Percentiles rank a stretch among this genome's conserved stretches.
phyloP scores from a whole-genome alignment of 306 rosid species.

The Corylus americana region DNA sequence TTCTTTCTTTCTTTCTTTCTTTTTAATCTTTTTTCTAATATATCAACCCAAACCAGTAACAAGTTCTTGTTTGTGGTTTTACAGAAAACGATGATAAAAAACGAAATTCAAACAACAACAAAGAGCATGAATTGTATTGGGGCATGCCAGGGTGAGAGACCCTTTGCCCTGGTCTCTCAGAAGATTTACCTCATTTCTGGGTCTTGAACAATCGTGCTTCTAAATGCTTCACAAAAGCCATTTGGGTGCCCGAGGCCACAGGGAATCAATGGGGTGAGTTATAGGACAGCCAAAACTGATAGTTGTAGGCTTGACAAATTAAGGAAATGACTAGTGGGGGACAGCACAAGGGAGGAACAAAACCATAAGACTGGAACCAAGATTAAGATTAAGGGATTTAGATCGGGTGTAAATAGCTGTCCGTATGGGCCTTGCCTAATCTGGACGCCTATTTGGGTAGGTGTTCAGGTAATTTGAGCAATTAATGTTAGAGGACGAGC shows the following conservation, averaged over 20 bases:
- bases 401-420: too few relatives aligned
- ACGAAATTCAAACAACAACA: neutral
- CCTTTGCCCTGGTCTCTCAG: conserved; percentile 20
- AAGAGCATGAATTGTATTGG: neutral
- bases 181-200: conserved; percentile 42
- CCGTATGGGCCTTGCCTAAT: too few relatives aligned
- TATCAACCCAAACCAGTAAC: conserved; percentile 2
- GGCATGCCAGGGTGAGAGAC: conserved; percentile 26
- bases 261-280: conserved; percentile 13
- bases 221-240: conserved; percentile 21
- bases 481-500: too few relatives aligned
- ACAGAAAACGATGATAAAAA: conserved; percentile 18
- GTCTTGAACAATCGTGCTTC: neutral
- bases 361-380: neutral
- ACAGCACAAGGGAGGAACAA: neutral
- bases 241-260: conserved; percentile 8
- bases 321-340: conserved; percentile 8
- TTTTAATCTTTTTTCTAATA: neutral
- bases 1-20: neutral
- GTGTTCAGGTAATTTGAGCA: too few relatives aligned
- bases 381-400: neutral
- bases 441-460: too few relatives aligned
- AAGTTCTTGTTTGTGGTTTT: conserved; percentile 10
- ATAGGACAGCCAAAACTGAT: conserved; percentile 24
- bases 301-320: neutral